Conservation (phyloP, 2,329 filamentous ascomycete species). For the Massarina eburnea region DNA sequence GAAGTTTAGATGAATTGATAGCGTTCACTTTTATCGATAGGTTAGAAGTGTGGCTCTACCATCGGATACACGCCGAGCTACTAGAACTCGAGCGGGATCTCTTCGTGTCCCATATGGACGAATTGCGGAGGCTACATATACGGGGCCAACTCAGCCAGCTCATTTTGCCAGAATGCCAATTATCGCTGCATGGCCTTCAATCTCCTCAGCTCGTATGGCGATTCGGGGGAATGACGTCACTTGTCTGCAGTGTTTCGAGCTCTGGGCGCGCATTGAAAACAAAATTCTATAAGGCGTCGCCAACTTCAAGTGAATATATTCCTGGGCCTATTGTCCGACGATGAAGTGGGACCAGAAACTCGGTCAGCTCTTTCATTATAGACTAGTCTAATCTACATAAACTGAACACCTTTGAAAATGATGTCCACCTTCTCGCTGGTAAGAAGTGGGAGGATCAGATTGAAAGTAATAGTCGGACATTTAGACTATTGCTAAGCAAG, state of each 20-base stretch:
- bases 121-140: background rate
- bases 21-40: too few relatives aligned
- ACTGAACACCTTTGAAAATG: too few relatives aligned
- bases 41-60: too few relatives aligned
- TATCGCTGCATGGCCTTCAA: background rate
- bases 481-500: background rate
- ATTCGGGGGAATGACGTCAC: background rate
- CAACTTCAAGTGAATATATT: background rate
- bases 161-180: background rate
- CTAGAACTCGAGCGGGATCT: background rate
- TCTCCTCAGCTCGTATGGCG: background rate
- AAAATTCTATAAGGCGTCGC: background rate
- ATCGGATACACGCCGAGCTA: too few relatives aligned
- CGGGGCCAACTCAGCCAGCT: background rate
- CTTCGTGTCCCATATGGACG: background rate
- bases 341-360: too few relatives aligned
- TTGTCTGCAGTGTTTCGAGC: background rate
- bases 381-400: too few relatives aligned
- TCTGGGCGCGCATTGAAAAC: background rate
- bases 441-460: too few relatives aligned
- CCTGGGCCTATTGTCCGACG: background rate
- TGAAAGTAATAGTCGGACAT: background rate
- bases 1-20: too few relatives aligned
- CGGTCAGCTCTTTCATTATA: background rate
- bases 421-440: too few relatives aligned